Evolutionary conservation across 257 asterid genomes (phyloP), one percentile per base, ranked within the genome.

Genomic region (Solanum sitiens): DNA sequence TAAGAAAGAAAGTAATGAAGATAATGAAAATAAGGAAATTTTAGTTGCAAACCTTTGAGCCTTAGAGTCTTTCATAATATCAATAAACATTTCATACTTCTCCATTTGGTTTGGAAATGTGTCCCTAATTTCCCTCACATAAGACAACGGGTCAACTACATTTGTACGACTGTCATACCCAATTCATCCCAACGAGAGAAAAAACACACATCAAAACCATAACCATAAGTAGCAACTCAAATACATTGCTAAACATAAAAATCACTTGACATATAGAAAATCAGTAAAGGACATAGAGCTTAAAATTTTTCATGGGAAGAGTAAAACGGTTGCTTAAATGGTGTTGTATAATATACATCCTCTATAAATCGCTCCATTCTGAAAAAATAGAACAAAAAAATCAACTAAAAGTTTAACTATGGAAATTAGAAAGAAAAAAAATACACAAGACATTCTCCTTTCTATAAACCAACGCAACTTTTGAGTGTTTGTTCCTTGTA

Each of bases 61-160:
- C 98, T 95, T 97, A 87, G 94, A 97, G 89, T 95, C 98, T 86
- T 95, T 97, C 98, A 95, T 94, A 88, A 95, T 97, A 86, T 93
- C 98, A 89, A 95, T 98, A 89, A 95, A 97, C 92, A 91, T 91
- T 84, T 95, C 98, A 88, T 95, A 97, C 88, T 95, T 97, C 89
- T 95, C 98, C 87, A 93, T 94, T 92, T 93, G 95, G 87, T 53
- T 16, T 16, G 63, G 23, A 53, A 53, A 53, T 16, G 23, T 53
- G 9, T 18, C 63, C 63, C 63, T 53, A 2, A 53, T 23, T 53
- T 53, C 23, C 23, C 63, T 53, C 63, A 53, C 23, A 53, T 16
- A 16, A 53, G 23, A 16, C 23, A 16, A 16, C 1, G 63, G 9
- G 1, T 16, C 63, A 53, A 53, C 63, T 53, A 6, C 0, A 53